Evolutionary conservation across 768 basidiomycete species (phyloP).

Genomic region (Phaeotremella fagi): DNA sequence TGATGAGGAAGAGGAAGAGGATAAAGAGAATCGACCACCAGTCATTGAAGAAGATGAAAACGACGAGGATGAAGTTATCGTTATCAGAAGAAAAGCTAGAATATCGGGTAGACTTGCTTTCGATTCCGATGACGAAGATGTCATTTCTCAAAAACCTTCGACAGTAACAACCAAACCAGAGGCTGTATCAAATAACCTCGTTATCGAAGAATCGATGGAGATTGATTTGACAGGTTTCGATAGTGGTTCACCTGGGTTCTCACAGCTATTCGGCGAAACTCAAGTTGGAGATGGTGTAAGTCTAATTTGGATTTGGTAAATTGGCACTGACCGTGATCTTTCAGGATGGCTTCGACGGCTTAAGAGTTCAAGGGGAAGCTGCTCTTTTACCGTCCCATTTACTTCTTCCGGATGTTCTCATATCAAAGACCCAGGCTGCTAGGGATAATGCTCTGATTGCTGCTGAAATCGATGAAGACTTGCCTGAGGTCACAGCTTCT

Average conservation of each 20-base stretch:
- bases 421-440: slow-evolving; percentile 35
- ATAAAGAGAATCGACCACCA: slow-evolving; percentile 4
- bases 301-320: not conserved
- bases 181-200: not conserved
- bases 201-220: not conserved
- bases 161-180: not conserved
- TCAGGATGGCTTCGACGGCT: slow-evolving; percentile 21
- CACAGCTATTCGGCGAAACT: slow-evolving; percentile 43
- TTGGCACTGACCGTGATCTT: not conserved
- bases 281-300: slow-evolving; percentile 22
- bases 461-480: slow-evolving; percentile 24
- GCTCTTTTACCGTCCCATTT: slow-evolving; percentile 28
- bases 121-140: slow-evolving; percentile 29
- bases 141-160: slow-evolving; percentile 3
- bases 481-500: slow-evolving; percentile 15
- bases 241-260: slow-evolving; percentile 34
- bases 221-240: slow-evolving; percentile 29
- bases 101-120: slow-evolving; percentile 9
- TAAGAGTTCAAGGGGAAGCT: slow-evolving; percentile 8
- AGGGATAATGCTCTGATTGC: slow-evolving; percentile 38
- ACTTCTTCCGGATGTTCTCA: slow-evolving; percentile 29
- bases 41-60: slow-evolving; percentile 4
- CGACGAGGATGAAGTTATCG: slow-evolving; percentile 8
- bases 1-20: slow-evolving; percentile 7
- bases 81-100: slow-evolving; percentile 12